Evolutionary conservation across 2,329 filamentous ascomycete species (phyloP), one percentile per base, ranked within the genome.

Genomic region (Cladobotryum protrusum): DNA sequence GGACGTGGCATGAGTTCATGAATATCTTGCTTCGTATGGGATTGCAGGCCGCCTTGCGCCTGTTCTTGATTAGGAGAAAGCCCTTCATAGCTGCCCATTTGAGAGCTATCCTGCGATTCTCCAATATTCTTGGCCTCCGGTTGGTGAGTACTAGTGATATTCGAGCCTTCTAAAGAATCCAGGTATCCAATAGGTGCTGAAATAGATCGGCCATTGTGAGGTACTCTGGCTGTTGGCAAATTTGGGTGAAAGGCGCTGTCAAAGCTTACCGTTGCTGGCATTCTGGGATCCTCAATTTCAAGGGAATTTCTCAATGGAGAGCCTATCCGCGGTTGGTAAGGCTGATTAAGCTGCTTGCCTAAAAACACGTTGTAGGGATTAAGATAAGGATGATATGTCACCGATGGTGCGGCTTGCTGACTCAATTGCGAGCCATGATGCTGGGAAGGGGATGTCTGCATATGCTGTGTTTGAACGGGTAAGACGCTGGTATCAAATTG

Each of bases 1-100:
- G 63, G 64, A 13, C 40, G 58, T 3, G 65, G 65, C 61, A 67
- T 62, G 2, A 59, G 44, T 36, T 60, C 50, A 17, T 59, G 61
- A 47, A 66, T 67, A 29, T 57, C 49, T 9, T 45, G 24, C 2
- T 36, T 14, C 32, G 24, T 19, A 9, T 13, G 35, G 13, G 41
- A 17, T 4, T 39, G 18, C 42, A 4, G 33, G 5, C 3, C 19
- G 3, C 12, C 14, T 19, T 15, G 9, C 9, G 33, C 37, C 6
- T 8, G 37, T 5, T 13, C 18, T 11, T 5, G 17, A 11, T 8
- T 40, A 32, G 13, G 37, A 11, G 17, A 36, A 12, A 33, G 15
- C 1, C 24, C 19, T 32, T 34, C 33, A 4, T 14, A 36, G 35
- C 19, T n/a, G 43, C 43, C 35, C 19, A 29, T 34, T 35, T 45